These are phyloP conservation scores for Debaryomycetaceae sp. DNA, from an alignment of 1,139 yeast species.

Conservation along the genomic window DNA sequence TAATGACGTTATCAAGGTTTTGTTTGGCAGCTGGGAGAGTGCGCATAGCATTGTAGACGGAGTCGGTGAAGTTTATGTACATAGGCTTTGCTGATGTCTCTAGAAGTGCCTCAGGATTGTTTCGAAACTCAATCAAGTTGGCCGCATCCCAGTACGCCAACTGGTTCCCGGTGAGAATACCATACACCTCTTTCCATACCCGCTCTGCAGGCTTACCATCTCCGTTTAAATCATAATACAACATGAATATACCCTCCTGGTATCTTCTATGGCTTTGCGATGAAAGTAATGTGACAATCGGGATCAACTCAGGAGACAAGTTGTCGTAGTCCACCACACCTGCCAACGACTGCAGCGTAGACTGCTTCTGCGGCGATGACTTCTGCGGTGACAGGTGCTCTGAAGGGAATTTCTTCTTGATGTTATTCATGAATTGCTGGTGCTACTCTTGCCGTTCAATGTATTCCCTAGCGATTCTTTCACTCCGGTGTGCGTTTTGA, in stretches of 20 bases:
- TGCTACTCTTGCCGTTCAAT: background rate
- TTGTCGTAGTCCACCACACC: slow-evolving; percentile 14
- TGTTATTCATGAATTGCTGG: slow-evolving; percentile 14
- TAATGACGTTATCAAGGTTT: slow-evolving; percentile 70
- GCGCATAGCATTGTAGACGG: slow-evolving; percentile 75
- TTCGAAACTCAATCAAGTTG: slow-evolving; percentile 54
- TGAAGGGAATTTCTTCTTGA: slow-evolving; percentile 17
- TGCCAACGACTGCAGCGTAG: background rate
- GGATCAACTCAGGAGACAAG: slow-evolving; percentile 66
- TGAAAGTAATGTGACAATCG: slow-evolving; percentile 67
- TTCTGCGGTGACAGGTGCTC: slow-evolving; percentile 8
- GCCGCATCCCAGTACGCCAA: slow-evolving; percentile 92
- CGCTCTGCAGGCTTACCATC: slow-evolving; percentile 86
- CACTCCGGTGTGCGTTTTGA: background rate
- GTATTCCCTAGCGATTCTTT: background rate
- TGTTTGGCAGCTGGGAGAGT: slow-evolving; percentile 60
- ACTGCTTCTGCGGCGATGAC: background rate
- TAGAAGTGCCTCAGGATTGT: slow-evolving; percentile 47
- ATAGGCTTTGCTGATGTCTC: slow-evolving; percentile 70
- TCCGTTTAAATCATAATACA: slow-evolving; percentile 66
- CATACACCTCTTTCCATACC: slow-evolving; percentile 90
- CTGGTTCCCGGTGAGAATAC: slow-evolving; percentile 85
- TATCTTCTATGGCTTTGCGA: slow-evolving; percentile 74
- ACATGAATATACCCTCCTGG: slow-evolving; percentile 70
- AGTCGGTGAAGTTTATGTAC: slow-evolving; percentile 86